Evolutionary conservation across 106 monocot genomes (phyloP), one percentile per base, ranked within the genome.

Genomic region (Dioscorea zingiberensis): DNA sequence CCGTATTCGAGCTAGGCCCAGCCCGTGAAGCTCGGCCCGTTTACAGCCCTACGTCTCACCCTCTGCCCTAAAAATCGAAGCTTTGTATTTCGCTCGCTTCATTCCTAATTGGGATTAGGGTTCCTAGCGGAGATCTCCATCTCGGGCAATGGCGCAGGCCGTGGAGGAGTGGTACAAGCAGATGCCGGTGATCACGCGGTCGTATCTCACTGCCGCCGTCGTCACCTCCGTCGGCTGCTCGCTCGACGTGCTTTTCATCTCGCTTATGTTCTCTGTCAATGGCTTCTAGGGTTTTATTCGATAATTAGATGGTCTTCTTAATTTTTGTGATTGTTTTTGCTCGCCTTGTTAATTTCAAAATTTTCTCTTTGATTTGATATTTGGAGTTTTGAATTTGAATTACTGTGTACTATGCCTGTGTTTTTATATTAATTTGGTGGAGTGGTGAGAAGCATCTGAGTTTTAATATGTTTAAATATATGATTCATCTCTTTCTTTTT

Each of bases 131-230:
- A 19, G 19, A 18, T 38, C 9, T 7, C 16, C 25, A 4, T 2
- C 12, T 8, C 25, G 48, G n/a, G 27, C 4, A 44, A 81, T 81
- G 81, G 81, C 81, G 0, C 76, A 81, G 63, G 81, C 71, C n/a
- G 72, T 81, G 26, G 80, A 76, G 48, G 81, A 81, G 29, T 81
- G 81, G 81, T 81, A 81, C 72, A 81, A 76, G 67, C 75, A 80
- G 75, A 80, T 75, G 74, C 80, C 80, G 30, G 53, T 80, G 53
- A 75, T 80, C 65, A 81, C 81, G 44, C 61, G 76, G 25, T 76
- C 76, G 29, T 81, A 81, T 66, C 76, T 81, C 68, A 81, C 81
- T 11, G 81, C 81, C 25, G 71, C 81, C 63, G 75, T 76, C 62
- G n/a, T 72, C 66, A 71, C 71, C 62, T 71, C 76, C 51, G 68